phyloP scores from a whole-genome alignment of 75 land plant genomes.

The Pinus taeda region DNA sequence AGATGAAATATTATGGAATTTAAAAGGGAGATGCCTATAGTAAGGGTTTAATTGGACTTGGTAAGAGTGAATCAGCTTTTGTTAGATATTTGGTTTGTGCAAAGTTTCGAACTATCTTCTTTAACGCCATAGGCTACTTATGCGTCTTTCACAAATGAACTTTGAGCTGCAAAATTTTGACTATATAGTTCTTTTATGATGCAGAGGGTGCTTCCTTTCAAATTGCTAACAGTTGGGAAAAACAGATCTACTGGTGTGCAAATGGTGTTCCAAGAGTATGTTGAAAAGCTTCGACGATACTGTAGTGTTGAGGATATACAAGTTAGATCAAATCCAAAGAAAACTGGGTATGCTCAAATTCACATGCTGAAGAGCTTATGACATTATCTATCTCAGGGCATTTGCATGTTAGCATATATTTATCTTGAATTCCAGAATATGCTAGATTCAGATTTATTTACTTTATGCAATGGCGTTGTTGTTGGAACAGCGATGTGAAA shows the following conservation, averaged over 20 bases:
- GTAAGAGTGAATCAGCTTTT: too few species aligned
- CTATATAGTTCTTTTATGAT: too few species aligned
- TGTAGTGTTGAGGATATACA: conserved; percentile 62
- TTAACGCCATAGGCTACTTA: too few species aligned
- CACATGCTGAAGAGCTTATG: background rate
- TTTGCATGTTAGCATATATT: conserved; percentile 7
- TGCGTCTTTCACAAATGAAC: too few species aligned
- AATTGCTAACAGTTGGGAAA: conserved; percentile 69
- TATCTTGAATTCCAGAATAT: background rate
- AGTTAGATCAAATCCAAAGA: conserved; percentile 77
- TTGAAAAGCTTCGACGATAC: conserved; percentile 59
- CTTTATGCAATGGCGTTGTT: background rate
- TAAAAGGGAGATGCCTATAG: too few species aligned
- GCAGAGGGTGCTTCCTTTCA: conserved; percentile 70
- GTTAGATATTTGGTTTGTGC: too few species aligned
- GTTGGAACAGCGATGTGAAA: conserved; percentile 46
- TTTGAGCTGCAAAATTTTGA: too few species aligned
- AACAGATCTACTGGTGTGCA: conserved; percentile 52
- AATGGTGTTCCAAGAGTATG: conserved; percentile 57
- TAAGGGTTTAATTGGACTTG: too few species aligned
- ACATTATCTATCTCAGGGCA: background rate
- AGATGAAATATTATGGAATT: too few species aligned
- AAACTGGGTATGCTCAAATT: conserved; percentile 41
- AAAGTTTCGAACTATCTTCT: too few species aligned
- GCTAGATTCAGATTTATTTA: background rate